Percentiles rank a stretch among this genome's conserved stretches.
These are phyloP conservation scores for Eimeria falciformis DNA, from an alignment of 169 alveolate genomes.

Conservation along the genomic window DNA sequence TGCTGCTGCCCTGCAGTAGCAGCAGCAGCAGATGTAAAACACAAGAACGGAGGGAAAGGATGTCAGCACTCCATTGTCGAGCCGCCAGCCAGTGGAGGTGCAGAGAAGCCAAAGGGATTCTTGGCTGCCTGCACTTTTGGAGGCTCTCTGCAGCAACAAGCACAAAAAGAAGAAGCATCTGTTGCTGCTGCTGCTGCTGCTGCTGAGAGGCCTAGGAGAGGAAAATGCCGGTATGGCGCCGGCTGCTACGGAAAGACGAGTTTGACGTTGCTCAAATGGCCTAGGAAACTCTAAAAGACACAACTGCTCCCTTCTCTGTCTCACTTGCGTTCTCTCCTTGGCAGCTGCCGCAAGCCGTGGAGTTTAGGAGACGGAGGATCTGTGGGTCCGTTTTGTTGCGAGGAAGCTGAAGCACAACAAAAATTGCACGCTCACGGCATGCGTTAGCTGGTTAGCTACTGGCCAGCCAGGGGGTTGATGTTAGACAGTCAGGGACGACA, in stretches of 20 bases:
- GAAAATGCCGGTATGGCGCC: no score
- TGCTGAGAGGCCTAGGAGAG: no score
- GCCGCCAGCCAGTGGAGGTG: slow-evolving; percentile 33
- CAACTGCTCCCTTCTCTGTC: background rate
- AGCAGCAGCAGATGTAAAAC: background rate
- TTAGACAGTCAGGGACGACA: background rate
- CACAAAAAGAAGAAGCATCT: background rate
- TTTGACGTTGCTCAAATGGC: background rate
- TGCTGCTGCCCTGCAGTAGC: background rate
- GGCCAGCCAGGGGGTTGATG: background rate
- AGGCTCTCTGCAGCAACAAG: slow-evolving; percentile 17
- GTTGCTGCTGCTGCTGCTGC: slow-evolving; percentile 40
- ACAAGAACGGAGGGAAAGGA: no score
- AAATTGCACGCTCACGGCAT: background rate
- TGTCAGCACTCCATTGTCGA: slow-evolving; percentile 33
- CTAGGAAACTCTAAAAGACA: background rate
- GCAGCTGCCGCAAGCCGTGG: slow-evolving; percentile 1
- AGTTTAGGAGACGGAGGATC: slow-evolving; percentile 23
- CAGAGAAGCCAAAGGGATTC: slow-evolving; percentile 52
- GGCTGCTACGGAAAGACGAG: no score
- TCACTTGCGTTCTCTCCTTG: slow-evolving; percentile 39
- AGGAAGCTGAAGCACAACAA: background rate
- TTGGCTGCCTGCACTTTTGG: slow-evolving; percentile 65
- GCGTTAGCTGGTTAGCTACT: background rate
- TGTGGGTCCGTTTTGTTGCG: background rate